phyloP scores from a whole-genome alignment of 805 yeast genomes.

The Candida sanyiensis region DNA sequence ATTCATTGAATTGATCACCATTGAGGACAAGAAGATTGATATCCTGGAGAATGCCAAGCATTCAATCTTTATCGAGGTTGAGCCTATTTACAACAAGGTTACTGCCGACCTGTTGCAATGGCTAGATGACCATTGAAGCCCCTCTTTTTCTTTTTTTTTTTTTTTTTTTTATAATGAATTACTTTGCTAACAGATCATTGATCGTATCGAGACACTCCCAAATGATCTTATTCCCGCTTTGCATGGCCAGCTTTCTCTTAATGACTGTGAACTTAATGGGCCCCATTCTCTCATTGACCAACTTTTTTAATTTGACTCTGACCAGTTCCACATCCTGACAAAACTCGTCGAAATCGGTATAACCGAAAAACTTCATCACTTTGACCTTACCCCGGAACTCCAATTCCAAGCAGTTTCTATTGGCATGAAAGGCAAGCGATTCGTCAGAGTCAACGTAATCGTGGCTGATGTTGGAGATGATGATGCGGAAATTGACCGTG shows the following conservation, averaged over 20 bases:
- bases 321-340: conserved; percentile 1
- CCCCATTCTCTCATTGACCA: not conserved
- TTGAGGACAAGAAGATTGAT: conserved; percentile 17
- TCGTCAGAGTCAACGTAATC: not conserved
- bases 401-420: conserved; percentile 15
- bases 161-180: no score
- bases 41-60: conserved; percentile 35
- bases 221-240: conserved; percentile 9
- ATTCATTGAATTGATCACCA: conserved; percentile 13
- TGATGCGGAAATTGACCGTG: conserved; percentile 13
- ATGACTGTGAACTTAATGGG: conserved; percentile 2
- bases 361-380: conserved; percentile 13
- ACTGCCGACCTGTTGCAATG: conserved; percentile 17
- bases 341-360: conserved; percentile 7
- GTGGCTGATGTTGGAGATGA: conserved; percentile 14
- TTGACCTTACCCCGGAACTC: conserved; percentile 14
- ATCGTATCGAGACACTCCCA: conserved; percentile 14
- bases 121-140: conserved; percentile 15
- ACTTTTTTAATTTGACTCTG: not conserved
- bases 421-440: conserved; percentile 4
- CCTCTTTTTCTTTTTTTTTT: not conserved
- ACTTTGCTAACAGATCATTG: conserved; percentile 6
- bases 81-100: conserved; percentile 14
- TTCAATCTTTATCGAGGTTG: conserved; percentile 28
- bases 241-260: conserved; percentile 7